A percentile compares a stretch with the other conserved stretches of the same genome.
Conservation (phyloP, 352 stramenopile species). For the Phytophthora sojae region DNA sequence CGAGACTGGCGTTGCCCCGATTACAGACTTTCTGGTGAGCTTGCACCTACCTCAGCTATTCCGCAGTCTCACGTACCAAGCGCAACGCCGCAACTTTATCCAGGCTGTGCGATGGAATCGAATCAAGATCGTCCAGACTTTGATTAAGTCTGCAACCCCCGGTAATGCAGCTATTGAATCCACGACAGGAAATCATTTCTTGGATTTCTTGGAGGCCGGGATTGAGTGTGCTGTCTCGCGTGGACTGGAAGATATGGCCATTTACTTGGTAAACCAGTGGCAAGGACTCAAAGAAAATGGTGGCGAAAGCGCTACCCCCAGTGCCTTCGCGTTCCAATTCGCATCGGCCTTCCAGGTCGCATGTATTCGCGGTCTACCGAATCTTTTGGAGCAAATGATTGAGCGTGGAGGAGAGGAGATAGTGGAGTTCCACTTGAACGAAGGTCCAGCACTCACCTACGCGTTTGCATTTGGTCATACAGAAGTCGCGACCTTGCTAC, state of each 20-base stretch:
- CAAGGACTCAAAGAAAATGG: conserved; percentile 53
- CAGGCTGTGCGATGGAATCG: conserved; percentile 69
- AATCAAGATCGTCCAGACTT: conserved; percentile 50
- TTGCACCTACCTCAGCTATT: conserved; percentile 43
- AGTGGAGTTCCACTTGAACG: conserved; percentile 66
- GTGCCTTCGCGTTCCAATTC: conserved; percentile 76
- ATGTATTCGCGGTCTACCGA: conserved; percentile 58
- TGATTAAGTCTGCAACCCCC: conserved; percentile 36
- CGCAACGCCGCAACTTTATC: conserved; percentile 64
- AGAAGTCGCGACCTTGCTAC: conserved; percentile 41
- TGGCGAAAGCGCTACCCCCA: conserved; percentile 32
- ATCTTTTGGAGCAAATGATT: conserved; percentile 62
- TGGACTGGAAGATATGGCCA: conserved; percentile 72
- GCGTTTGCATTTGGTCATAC: conserved; percentile 69
- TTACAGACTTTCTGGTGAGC: conserved; percentile 40
- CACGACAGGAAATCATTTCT: conserved; percentile 46
- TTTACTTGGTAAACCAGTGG: conserved; percentile 64
- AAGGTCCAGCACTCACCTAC: conserved; percentile 65
- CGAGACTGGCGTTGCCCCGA: conserved; percentile 38
- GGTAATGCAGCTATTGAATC: conserved; percentile 18
- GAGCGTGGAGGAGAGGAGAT: conserved; percentile 60
- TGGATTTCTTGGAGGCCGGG: conserved; percentile 66
- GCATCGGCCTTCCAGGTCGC: conserved; percentile 66
- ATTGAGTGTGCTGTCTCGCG: conserved; percentile 64
- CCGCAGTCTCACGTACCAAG: conserved; percentile 46